Evolutionary conservation across 169 alveolate species (phyloP), one percentile per base, ranked within the genome.

Genomic region (Plasmodium vivax): DNA sequence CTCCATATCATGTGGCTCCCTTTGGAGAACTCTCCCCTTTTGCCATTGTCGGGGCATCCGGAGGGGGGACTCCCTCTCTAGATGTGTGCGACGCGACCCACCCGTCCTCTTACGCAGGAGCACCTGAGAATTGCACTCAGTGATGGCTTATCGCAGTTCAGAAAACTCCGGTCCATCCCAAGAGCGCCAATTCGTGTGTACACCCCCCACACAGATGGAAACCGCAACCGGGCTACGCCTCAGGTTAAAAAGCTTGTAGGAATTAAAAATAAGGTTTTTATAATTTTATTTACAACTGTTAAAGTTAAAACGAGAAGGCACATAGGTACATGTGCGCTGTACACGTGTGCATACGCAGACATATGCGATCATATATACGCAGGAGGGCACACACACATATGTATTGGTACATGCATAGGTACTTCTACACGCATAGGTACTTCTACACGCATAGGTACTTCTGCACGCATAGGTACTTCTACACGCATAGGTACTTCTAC

Each of bases 221-320:
- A 27, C 75, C 7, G n/a, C 41, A 6, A 51, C 62, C 12, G 23
- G 62, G 27, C 23, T 51, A 82, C 56, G 58, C 16, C 32, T 34
- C 14, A 19, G 14, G 75, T 38, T 71, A 9, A 84, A 84, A 84
- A 84, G 54, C 32, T 71, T 84, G 38, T 12, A 41, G 27, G 9
- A n/a, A 82, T 54, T 82, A 71, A 84, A 84, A 84, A 84, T 36
- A 71, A 30, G 43, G 75, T 72, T 84, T 84, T 68, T 68, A 84
- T 84, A 84, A 54, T 43, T 36, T 54, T 84, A 36, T 43, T 84
- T 84, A 84, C 47, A 84, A 84, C 36, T 84, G 51, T 73, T 71
- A 30, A 43, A 43, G 32, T 10, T 68, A 68, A 68, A 68, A 68
- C 77, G 77, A 68, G 32, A 23, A 27, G 36, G 77, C 32, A 68